phyloP scores from a whole-genome alignment of 202 grass and related monocot species.

The Zoysia matrella region DNA sequence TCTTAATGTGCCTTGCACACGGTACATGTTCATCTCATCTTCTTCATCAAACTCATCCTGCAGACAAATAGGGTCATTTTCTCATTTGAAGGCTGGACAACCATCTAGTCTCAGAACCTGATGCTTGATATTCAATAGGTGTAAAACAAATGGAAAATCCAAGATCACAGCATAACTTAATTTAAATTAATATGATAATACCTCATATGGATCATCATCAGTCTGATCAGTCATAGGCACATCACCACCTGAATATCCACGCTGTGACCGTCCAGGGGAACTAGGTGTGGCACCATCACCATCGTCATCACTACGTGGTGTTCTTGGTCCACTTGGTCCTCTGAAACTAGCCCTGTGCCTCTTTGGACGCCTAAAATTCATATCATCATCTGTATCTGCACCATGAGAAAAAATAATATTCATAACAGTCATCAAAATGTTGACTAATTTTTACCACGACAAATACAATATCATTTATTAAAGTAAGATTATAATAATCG shows the following conservation, averaged over 20 bases:
- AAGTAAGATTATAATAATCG: too few relatives aligned
- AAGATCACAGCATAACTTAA: constrained; percentile 20
- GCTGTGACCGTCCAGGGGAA: constrained; percentile 91
- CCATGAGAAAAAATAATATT: constrained; percentile 24
- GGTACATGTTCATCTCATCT: constrained; percentile 98
- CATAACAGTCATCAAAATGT: constrained; percentile 12
- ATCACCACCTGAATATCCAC: constrained; percentile 80
- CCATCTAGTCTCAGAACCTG: constrained; percentile 4
- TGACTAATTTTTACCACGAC: constrained; percentile 9
- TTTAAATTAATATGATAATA: constrained; percentile 39
- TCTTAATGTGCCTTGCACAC: constrained; percentile 90
- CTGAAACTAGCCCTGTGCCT: constrained; percentile 82
- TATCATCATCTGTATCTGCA: constrained; percentile 87
- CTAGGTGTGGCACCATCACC: constrained; percentile 79
- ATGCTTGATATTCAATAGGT: not conserved
- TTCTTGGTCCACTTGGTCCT: constrained; percentile 66
- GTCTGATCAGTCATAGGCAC: constrained; percentile 90
- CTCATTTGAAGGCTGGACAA: constrained; percentile 19
- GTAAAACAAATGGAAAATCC: constrained; percentile 17
- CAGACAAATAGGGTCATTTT: constrained; percentile 3
- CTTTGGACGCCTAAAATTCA: constrained; percentile 83
- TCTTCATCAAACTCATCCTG: constrained; percentile 99
- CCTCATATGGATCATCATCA: constrained; percentile 92
- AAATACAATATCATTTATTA: not conserved
- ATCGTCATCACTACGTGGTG: constrained; percentile 87